Percentiles rank a stretch among this genome's conserved stretches.
These are phyloP conservation scores for Bryoerythrophyllum caledonicum DNA, from an alignment of 225 moss, liverwort and hornwort species.

Conservation along the genomic window DNA sequence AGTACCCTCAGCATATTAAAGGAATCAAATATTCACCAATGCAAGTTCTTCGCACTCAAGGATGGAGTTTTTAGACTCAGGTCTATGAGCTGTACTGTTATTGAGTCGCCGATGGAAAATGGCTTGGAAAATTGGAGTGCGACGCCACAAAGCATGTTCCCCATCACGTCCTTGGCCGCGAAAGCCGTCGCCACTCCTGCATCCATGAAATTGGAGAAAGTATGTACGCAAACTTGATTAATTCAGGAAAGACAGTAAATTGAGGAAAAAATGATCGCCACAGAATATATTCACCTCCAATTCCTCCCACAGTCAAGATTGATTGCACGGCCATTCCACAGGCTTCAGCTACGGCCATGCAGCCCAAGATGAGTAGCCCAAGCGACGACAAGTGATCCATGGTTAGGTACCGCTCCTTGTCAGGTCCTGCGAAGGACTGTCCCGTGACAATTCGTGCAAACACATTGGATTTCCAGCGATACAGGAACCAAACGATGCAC, in stretches of 20 bases:
- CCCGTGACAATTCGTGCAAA: constrained; percentile 53
- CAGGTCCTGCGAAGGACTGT: constrained; percentile 45
- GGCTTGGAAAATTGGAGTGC: constrained; percentile 61
- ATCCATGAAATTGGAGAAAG: constrained; percentile 10
- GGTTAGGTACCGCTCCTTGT: constrained; percentile 63
- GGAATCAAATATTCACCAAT: constrained; percentile 15
- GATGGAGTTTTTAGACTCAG: not conserved
- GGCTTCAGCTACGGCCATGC: constrained; percentile 80
- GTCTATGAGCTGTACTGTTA: constrained; percentile 40
- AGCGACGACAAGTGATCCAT: constrained; percentile 56
- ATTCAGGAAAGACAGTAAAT: not conserved
- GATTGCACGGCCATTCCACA: constrained; percentile 84
- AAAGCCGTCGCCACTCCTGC: constrained; percentile 63
- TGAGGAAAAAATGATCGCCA: not conserved
- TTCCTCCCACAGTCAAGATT: constrained; percentile 64
- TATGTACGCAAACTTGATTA: not conserved
- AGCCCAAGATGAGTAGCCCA: constrained; percentile 56
- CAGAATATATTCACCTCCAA: constrained; percentile 35
- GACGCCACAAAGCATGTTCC: constrained; percentile 63
- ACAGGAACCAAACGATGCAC: constrained; percentile 63
- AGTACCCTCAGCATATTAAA: constrained; percentile 7
- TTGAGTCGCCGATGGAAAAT: constrained; percentile 54
- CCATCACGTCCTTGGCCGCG: constrained; percentile 66
- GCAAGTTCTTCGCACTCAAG: not conserved
- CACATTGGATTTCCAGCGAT: constrained; percentile 75